Evolutionary conservation across 2,329 filamentous ascomycete species (phyloP).

Genomic region (Rutstroemia sp.): DNA sequence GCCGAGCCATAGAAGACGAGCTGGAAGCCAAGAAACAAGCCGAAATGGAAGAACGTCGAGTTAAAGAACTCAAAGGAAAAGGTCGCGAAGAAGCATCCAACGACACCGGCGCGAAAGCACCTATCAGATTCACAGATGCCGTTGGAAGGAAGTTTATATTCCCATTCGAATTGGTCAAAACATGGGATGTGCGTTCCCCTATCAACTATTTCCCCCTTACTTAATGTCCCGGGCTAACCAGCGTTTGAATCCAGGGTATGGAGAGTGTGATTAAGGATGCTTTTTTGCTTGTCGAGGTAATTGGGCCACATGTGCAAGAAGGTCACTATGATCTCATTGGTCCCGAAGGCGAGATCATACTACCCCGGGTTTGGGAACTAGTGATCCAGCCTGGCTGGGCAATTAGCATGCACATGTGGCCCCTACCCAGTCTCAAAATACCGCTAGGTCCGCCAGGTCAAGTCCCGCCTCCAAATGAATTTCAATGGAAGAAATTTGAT

Average conservation of each 20-base stretch:
- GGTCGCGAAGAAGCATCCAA: background rate
- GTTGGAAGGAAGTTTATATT: constrained; percentile 89
- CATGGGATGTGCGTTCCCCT: constrained; percentile 59
- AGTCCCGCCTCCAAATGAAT: background rate
- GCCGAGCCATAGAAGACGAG: no score
- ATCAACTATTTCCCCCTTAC: background rate
- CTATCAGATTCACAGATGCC: constrained; percentile 73
- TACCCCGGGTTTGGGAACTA: constrained; percentile 74
- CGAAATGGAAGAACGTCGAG: background rate
- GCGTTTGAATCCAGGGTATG: constrained; percentile 54
- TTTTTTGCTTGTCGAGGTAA: constrained; percentile 56
- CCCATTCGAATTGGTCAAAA: constrained; percentile 77
- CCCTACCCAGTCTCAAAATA: constrained; percentile 17
- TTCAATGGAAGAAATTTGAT: no score
- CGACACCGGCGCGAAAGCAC: background rate
- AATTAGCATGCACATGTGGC: constrained; percentile 62
- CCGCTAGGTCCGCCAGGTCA: background rate
- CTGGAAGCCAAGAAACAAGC: no score
- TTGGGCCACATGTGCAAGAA: constrained; percentile 67
- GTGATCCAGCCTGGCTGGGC: constrained; percentile 72
- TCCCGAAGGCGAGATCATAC: constrained; percentile 74
- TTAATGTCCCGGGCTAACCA: constrained; percentile 18
- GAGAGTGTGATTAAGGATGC: constrained; percentile 61
- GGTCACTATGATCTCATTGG: constrained; percentile 77
- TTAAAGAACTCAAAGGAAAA: background rate